Conservation (phyloP, 495 filamentous ascomycete genomes). For the Trichocladium antarcticum region DNA sequence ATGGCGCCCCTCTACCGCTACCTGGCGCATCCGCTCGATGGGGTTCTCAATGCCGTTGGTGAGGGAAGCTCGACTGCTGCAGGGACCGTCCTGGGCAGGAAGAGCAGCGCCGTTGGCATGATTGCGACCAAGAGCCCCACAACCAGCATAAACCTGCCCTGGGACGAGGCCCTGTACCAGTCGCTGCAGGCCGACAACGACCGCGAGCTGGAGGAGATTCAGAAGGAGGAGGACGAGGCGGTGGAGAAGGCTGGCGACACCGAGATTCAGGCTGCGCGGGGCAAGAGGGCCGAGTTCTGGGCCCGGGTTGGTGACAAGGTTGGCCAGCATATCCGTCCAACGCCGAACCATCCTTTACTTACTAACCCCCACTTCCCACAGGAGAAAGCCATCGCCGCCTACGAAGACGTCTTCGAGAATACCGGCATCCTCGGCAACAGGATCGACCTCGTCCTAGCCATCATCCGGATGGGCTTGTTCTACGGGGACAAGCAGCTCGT, state of each 20-base stretch:
- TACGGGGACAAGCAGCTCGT: conserved; percentile 84
- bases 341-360: neutral
- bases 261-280: conserved; percentile 81
- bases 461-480: conserved; percentile 90
- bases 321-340: conserved; percentile 17
- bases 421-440: conserved; percentile 88
- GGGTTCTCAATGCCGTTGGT: conserved; percentile 68
- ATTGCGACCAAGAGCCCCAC: conserved; percentile 55
- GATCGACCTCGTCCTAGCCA: conserved; percentile 91
- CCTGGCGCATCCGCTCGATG: conserved; percentile 86
- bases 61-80: conserved; percentile 50
- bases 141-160: conserved; percentile 58
- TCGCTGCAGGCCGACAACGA: conserved; percentile 78
- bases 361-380: conserved; percentile 24
- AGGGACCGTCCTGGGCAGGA: conserved; percentile 42
- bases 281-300: conserved; percentile 92
- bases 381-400: conserved; percentile 86
- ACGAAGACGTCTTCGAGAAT: conserved; percentile 88
- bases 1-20: conserved; percentile 96
- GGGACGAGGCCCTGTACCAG: conserved; percentile 85
- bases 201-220: conserved; percentile 76
- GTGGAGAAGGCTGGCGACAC: conserved; percentile 92
- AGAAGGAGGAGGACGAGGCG: conserved; percentile 92
- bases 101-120: conserved; percentile 54
- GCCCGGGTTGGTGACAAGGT: conserved; percentile 94